These are phyloP conservation scores for Suhomyces sp. DNA, from an alignment of 805 yeast species.

Conservation along the genomic window DNA sequence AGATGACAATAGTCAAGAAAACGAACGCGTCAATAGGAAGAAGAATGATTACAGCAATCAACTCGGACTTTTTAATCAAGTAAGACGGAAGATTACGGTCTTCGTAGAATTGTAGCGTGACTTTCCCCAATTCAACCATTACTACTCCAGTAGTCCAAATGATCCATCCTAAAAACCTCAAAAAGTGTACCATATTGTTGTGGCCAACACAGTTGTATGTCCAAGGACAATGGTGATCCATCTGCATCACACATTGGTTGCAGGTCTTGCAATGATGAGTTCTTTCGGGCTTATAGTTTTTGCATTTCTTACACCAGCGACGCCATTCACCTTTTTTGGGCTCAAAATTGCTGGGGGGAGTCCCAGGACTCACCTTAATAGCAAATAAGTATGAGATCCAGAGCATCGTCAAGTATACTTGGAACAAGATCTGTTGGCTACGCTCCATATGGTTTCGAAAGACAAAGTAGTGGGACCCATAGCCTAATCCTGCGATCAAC, in stretches of 20 bases:
- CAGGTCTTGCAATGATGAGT: constrained; percentile 85
- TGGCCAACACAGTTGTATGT: constrained; percentile 88
- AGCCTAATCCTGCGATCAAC: constrained; percentile 59
- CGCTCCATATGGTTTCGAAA: constrained; percentile 43
- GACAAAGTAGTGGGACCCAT: constrained; percentile 60
- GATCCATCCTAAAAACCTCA: constrained; percentile 73
- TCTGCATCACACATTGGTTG: constrained; percentile 70
- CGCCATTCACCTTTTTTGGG: constrained; percentile 53
- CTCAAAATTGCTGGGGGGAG: constrained; percentile 52
- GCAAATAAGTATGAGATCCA: constrained; percentile 80
- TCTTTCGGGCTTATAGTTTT: constrained; percentile 73
- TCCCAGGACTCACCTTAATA: constrained; percentile 64
- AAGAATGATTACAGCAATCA: constrained; percentile 55
- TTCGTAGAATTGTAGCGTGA: constrained; percentile 46
- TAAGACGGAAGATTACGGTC: constrained; percentile 56
- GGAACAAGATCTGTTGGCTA: constrained; percentile 45
- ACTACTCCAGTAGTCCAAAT: constrained; percentile 50
- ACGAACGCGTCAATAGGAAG: constrained; percentile 61
- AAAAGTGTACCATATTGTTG: constrained; percentile 72
- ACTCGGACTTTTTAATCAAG: constrained; percentile 49
- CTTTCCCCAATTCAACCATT: constrained; percentile 37
- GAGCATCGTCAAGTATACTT: constrained; percentile 49
- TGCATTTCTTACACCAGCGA: constrained; percentile 73
- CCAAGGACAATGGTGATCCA: constrained; percentile 97
- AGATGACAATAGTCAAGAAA: constrained; percentile 53